These are phyloP conservation scores for Umbelopsis sp. DNA, from an alignment of 192 early-diverging fungal species.

Conservation along the genomic window DNA sequence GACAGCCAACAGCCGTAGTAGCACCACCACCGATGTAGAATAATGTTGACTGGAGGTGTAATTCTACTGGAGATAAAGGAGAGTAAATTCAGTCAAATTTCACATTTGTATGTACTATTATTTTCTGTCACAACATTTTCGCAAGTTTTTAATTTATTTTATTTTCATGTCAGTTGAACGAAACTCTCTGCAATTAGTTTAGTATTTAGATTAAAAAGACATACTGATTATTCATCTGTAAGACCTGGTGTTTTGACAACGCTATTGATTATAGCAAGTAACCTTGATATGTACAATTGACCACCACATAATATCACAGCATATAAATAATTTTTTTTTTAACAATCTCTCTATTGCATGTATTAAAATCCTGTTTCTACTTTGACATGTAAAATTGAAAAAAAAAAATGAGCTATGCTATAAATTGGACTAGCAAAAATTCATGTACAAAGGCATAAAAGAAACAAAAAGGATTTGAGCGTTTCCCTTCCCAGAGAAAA, in stretches of 20 bases:
- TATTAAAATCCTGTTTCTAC: slow-evolving; percentile 1
- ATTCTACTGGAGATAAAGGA: no score
- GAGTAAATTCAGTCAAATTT: no score
- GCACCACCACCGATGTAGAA: neutral
- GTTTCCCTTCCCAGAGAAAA: slow-evolving; percentile 22
- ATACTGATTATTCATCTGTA: no score
- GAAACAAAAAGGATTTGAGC: slow-evolving; percentile 6
- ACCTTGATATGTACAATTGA: neutral
- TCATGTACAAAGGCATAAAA: neutral
- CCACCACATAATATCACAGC: neutral
- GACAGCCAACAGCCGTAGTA: neutral
- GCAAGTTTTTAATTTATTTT: no score
- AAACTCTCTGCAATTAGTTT: no score
- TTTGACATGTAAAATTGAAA: neutral
- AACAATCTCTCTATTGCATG: slow-evolving; percentile 17
- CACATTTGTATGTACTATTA: no score
- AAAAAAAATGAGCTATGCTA: neutral
- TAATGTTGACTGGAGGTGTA: neutral
- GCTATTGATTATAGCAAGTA: neutral
- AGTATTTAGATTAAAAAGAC: no score
- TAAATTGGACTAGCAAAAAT: neutral
- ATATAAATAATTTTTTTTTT: neutral
- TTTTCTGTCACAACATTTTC: no score
- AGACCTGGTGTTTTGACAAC: no score
- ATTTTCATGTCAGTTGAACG: no score